These are phyloP conservation scores for Dittrichia graveolens DNA, from an alignment of 129 eudicot species.

Conservation along the genomic window DNA sequence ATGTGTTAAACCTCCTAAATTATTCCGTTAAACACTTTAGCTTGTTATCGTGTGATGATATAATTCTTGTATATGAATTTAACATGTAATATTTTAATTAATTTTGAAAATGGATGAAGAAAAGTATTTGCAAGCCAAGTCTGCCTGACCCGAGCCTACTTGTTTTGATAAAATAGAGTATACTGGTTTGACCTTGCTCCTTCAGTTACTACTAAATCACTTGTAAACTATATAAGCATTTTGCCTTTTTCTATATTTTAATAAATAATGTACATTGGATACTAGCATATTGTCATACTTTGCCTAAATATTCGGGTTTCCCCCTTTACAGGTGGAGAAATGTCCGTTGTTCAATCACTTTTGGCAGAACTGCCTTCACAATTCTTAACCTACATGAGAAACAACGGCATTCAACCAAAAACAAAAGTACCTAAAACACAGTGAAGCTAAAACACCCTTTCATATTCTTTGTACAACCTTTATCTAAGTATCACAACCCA, in stretches of 20 bases:
- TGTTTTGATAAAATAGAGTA: not conserved
- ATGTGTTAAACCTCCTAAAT: not conserved
- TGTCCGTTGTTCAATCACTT: slow-evolving; percentile 84
- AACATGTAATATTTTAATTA: not conserved
- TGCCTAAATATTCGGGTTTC: slow-evolving; percentile 4
- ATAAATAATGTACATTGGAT: not conserved
- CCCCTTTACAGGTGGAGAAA: slow-evolving; percentile 62
- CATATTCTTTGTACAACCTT: slow-evolving; percentile 34
- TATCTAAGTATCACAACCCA: slow-evolving; percentile 22
- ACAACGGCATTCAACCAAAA: slow-evolving; percentile 62
- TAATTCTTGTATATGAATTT: not conserved
- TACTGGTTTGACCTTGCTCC: not conserved
- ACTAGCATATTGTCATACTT: not conserved
- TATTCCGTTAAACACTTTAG: not conserved
- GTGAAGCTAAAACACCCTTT: slow-evolving; percentile 34
- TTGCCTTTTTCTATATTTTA: not conserved
- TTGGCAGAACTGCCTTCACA: slow-evolving; percentile 89
- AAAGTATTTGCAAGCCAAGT: not conserved
- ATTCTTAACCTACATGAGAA: slow-evolving; percentile 79
- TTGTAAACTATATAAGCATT: not conserved
- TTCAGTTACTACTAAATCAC: not conserved
- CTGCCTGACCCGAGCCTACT: not conserved
- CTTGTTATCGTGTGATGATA: not conserved
- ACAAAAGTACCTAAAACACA: slow-evolving; percentile 28
- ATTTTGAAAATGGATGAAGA: not conserved